A percentile compares a stretch with the other conserved stretches of the same genome.
Evolutionary conservation across 108 stramenopile species (phyloP).

Genomic region (Nitzschia inconspicua): DNA sequence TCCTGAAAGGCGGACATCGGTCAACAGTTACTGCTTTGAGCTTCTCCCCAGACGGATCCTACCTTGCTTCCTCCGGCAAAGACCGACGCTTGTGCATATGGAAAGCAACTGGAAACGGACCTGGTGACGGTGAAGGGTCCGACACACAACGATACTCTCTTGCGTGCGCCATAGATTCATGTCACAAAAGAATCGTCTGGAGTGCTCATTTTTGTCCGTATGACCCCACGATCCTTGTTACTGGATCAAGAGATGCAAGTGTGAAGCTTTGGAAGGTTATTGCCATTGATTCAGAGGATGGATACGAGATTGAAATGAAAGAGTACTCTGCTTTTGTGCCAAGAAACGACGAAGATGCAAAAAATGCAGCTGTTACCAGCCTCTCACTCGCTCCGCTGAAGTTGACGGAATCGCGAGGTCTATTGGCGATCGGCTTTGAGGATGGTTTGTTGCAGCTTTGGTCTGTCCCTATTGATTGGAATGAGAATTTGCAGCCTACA

Average conservation of each 20-base stretch:
- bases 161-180: slow-evolving; percentile 61
- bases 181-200: slow-evolving; percentile 89
- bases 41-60: slow-evolving; percentile 78
- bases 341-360: slow-evolving; percentile 7
- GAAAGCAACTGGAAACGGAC: slow-evolving; percentile 36
- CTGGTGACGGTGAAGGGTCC: not conserved
- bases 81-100: slow-evolving; percentile 86
- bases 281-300: slow-evolving; percentile 17
- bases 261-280: slow-evolving; percentile 73
- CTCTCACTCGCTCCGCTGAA: slow-evolving; percentile 64
- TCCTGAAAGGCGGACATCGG: slow-evolving; percentile 73
- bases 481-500: not conserved
- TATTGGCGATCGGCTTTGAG: slow-evolving; percentile 73
- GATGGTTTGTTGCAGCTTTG: slow-evolving; percentile 76
- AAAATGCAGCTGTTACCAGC: slow-evolving; percentile 75
- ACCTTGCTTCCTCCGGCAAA: slow-evolving; percentile 80
- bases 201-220: slow-evolving; percentile 73
- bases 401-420: slow-evolving; percentile 1
- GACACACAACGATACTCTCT: slow-evolving; percentile 48
- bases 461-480: slow-evolving; percentile 32
- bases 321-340: slow-evolving; percentile 16
- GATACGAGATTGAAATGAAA: slow-evolving; percentile 12
- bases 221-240: slow-evolving; percentile 58
- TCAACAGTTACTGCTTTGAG: slow-evolving; percentile 77
- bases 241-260: slow-evolving; percentile 80